Evolutionary conservation across 1,284 basidiomycete genomes (phyloP).

Genomic region (Taiwanofungus camphoratus): DNA sequence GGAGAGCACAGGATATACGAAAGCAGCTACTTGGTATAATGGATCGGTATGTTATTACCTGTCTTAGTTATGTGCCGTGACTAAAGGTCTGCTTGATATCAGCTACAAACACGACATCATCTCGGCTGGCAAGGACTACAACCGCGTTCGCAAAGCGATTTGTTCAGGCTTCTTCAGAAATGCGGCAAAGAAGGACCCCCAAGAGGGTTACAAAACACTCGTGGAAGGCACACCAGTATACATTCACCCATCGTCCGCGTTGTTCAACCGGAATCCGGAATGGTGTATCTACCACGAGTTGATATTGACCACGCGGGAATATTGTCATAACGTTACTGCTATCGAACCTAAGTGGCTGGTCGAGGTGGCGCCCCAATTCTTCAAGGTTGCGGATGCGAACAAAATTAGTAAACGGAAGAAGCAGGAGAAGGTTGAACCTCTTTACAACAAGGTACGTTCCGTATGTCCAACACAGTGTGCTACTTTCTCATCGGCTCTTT

Average conservation of each 20-base stretch:
- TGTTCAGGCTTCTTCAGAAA: slow-evolving; percentile 96
- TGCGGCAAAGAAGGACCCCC: slow-evolving; percentile 92
- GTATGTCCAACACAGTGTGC: not conserved
- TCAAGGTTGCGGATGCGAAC: slow-evolving; percentile 93
- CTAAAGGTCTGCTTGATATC: slow-evolving; percentile 15
- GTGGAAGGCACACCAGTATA: slow-evolving; percentile 98
- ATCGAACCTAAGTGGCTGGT: slow-evolving; percentile 99
- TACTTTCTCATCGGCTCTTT: slow-evolving; percentile 5
- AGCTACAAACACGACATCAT: slow-evolving; percentile 95
- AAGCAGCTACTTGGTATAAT: slow-evolving; percentile 98
- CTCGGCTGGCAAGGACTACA: slow-evolving; percentile 89
- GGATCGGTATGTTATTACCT: slow-evolving; percentile 67
- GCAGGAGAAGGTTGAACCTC: slow-evolving; percentile 94
- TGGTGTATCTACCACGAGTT: slow-evolving; percentile 78
- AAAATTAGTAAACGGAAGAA: slow-evolving; percentile 97
- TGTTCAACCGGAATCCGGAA: slow-evolving; percentile 91
- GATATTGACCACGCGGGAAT: slow-evolving; percentile 77
- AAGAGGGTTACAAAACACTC: slow-evolving; percentile 97
- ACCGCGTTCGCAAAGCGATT: slow-evolving; percentile 90
- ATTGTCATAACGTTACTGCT: slow-evolving; percentile 94
- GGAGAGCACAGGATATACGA: slow-evolving; percentile 94
- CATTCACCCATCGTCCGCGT: slow-evolving; percentile 94
- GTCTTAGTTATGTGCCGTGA: slow-evolving; percentile 2
- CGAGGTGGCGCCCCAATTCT: slow-evolving; percentile 97
- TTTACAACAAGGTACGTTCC: slow-evolving; percentile 64